Evolutionary conservation across 2,329 filamentous ascomycete species (phyloP).

Genomic region (Ascochyta koolunga): DNA sequence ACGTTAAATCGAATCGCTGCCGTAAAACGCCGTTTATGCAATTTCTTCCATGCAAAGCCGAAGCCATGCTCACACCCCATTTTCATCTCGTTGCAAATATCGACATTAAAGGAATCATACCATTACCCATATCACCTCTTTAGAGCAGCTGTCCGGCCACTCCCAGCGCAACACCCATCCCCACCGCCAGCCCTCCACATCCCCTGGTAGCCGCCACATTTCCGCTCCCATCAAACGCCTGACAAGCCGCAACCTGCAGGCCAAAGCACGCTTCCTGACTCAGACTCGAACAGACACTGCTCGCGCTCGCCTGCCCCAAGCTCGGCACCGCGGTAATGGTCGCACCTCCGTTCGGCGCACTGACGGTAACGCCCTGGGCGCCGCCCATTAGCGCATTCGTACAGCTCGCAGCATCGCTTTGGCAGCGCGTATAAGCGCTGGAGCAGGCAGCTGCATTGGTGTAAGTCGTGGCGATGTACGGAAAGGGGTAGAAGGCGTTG

Average conservation of each 20-base stretch:
- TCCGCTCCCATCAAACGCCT: constrained; percentile 47
- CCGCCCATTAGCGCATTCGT: constrained; percentile 54
- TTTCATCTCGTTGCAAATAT: constrained; percentile 18
- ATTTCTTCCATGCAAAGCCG: background rate
- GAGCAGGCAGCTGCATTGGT: constrained; percentile 58
- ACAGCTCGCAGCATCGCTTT: constrained; percentile 52
- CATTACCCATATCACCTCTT: constrained; percentile 4
- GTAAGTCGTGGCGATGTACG: constrained; percentile 61
- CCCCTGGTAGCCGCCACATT: constrained; percentile 30
- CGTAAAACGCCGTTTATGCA: constrained; percentile 12
- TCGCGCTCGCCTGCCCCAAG: constrained; percentile 36
- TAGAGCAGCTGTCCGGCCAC: constrained; percentile 49
- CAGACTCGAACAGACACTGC: constrained; percentile 42
- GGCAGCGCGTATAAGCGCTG: constrained; percentile 60
- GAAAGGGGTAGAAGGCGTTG: constrained; percentile 59
- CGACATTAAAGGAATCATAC: constrained; percentile 24
- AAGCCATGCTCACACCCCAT: constrained; percentile 1
- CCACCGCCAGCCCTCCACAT: constrained; percentile 28
- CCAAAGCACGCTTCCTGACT: constrained; percentile 57
- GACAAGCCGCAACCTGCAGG: constrained; percentile 55
- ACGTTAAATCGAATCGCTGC: background rate
- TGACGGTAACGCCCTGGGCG: constrained; percentile 59
- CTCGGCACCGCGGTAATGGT: constrained; percentile 55
- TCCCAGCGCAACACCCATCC: constrained; percentile 45
- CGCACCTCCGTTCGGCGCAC: constrained; percentile 55